Evolutionary conservation across 768 basidiomycete genomes (phyloP), one percentile per base, ranked within the genome.

Genomic region (Chalciporus sphaerocephalus): DNA sequence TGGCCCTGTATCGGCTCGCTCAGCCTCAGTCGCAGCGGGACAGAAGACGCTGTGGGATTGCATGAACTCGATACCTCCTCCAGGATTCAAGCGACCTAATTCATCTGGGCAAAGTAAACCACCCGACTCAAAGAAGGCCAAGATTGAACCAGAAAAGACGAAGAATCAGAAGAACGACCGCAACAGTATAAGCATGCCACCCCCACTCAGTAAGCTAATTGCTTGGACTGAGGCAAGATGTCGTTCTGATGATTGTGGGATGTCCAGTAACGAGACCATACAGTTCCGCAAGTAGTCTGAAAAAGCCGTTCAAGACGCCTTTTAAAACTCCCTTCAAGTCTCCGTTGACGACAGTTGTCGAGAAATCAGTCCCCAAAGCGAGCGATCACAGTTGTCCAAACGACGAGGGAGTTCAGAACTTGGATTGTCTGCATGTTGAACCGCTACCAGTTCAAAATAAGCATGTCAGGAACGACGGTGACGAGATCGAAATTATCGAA

Each of bases 291-390:
- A 55, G 52, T 20, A 54, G 53, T 42, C 53, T 81, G 40, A 69
- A 55, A 34, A 82, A 78, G 56, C 81, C 81, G 2, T 85, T 81
- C 62, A 80, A 72, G 54, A 65, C 67, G 1, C 74, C 73, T 1
- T 68, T 67, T 54, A 70, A 65, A 40, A 58, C 55, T 0, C 58
- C 64, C 0, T 57, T 79, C 37, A 68, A 58, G 32, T 77, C 72
- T 48, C 79, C 80, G 3, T 75, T 74, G 55, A 74, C 69, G 53
- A 57, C 58, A 1, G 68, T 64, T 1, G 65, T 62, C 51, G 66
- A 55, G 34, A 47, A 40, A 1, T 46, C 48, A 6, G 22, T 12
- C 6, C 33, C 54, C 6, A 55, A 51, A 15, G 20, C 21, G 23
- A 39, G 28, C 16, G 25, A 36, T 36, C 11, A 33, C 1, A 35